These are phyloP conservation scores for Bromus sterilis DNA, from an alignment of 176 grass and related monocot species.

Conservation along the genomic window DNA sequence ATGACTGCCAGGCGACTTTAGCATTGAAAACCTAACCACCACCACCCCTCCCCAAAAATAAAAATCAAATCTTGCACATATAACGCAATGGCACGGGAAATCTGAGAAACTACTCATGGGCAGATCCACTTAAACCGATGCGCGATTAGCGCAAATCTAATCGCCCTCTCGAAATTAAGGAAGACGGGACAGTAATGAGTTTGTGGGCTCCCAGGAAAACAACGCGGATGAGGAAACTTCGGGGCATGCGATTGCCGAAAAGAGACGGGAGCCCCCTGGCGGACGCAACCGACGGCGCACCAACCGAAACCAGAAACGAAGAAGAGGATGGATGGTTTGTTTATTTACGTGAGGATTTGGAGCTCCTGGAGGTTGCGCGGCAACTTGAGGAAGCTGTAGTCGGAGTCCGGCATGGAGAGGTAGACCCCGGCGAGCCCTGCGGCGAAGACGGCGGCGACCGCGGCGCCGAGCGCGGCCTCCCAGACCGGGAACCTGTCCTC, in stretches of 20 bases:
- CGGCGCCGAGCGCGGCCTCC: slow-evolving; percentile 58
- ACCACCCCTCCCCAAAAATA: too few species aligned
- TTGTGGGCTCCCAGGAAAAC: background rate
- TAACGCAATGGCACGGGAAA: background rate
- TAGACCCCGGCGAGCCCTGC: slow-evolving; percentile 71
- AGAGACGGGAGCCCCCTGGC: background rate
- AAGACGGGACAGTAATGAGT: background rate
- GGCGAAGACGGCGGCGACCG: slow-evolving; percentile 55
- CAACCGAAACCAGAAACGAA: background rate
- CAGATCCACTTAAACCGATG: slow-evolving; percentile 9
- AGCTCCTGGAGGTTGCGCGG: slow-evolving; percentile 66
- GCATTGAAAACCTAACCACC: background rate
- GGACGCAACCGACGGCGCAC: background rate
- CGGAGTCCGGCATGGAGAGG: slow-evolving; percentile 79
- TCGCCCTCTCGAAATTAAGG: background rate
- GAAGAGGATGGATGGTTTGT: background rate
- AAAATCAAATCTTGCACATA: background rate
- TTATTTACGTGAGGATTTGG: slow-evolving; percentile 89
- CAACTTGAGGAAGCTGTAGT: slow-evolving; percentile 69
- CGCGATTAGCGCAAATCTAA: background rate
- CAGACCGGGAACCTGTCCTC: slow-evolving; percentile 58
- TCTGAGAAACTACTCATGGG: background rate
- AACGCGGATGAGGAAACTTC: slow-evolving; percentile 3
- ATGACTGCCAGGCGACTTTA: background rate
- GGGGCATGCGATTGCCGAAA: background rate